Percentiles rank a stretch among this genome's conserved stretches.
phyloP scores from a whole-genome alignment of 2,329 filamentous ascomycete species.

The Thielaviopsis musarum region DNA sequence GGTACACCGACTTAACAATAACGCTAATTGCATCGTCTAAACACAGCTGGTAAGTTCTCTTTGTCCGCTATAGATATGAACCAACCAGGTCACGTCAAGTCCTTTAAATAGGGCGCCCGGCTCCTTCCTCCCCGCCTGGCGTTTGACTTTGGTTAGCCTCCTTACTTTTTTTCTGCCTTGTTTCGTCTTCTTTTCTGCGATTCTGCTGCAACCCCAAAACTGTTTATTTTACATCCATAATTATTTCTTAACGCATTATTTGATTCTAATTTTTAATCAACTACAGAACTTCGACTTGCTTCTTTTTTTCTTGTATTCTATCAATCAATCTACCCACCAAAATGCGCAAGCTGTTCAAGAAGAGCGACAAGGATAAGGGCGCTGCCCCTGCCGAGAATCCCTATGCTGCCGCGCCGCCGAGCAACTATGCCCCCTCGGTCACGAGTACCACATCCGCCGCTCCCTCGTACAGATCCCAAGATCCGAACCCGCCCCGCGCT shows the following conservation, averaged over 20 bases:
- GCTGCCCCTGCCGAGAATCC: conserved; percentile 9
- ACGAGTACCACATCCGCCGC: conserved; percentile 4
- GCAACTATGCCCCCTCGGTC: conserved; percentile 10
- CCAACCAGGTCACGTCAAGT: background rate
- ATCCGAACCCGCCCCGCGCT: conserved; percentile 11
- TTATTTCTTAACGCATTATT: too few species aligned
- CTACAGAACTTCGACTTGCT: background rate
- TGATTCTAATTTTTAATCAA: too few species aligned
- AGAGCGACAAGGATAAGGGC: conserved; percentile 10
- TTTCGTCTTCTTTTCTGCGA: too few species aligned
- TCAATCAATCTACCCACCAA: background rate
- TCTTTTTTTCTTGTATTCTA: background rate
- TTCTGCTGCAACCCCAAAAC: too few species aligned
- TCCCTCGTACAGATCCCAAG: conserved; percentile 8
- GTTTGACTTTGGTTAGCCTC: too few species aligned
- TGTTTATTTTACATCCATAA: too few species aligned
- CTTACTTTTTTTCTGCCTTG: too few species aligned
- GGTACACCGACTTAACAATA: too few species aligned
- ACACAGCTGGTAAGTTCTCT: too few species aligned
- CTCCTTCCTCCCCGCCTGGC: too few species aligned
- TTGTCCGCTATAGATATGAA: too few species aligned
- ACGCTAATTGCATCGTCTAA: too few species aligned
- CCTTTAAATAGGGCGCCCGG: conserved; percentile 18
- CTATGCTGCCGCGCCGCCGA: conserved; percentile 9
- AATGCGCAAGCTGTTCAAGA: conserved; percentile 12